phyloP scores from a whole-genome alignment of 768 basidiomycete species.

The Psilocybe sp. region DNA sequence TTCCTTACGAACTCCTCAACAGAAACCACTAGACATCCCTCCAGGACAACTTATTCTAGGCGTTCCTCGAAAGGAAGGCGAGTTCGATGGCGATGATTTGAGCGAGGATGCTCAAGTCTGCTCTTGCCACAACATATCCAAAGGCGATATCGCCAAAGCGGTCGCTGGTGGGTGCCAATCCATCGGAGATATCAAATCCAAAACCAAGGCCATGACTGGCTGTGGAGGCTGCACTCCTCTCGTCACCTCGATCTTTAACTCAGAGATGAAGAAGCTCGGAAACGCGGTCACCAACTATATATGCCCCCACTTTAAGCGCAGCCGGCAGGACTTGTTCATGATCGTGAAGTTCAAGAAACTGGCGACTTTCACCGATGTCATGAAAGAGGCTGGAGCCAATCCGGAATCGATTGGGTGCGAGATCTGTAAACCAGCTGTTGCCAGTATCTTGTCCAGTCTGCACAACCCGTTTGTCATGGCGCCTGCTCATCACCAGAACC shows the following conservation, averaged over 20 bases:
- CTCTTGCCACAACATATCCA: conserved; percentile 69
- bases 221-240: conserved; percentile 75
- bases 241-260: conserved; percentile 37
- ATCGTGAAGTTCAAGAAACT: conserved; percentile 63
- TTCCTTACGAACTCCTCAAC: not conserved
- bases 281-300: conserved; percentile 55
- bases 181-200: conserved; percentile 54
- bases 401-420: conserved; percentile 63
- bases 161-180: conserved; percentile 47
- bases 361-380: conserved; percentile 51
- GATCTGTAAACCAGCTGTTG: conserved; percentile 69
- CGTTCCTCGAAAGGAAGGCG: conserved; percentile 38
- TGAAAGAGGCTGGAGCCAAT: conserved; percentile 45
- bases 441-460: conserved; percentile 45
- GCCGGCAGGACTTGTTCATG: conserved; percentile 65
- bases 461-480: conserved; percentile 64
- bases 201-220: conserved; percentile 70
- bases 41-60: conserved; percentile 70
- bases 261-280: conserved; percentile 68
- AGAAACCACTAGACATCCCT: conserved; percentile 65
- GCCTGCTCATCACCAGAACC: conserved; percentile 61
- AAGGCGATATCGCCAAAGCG: conserved; percentile 51
- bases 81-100: conserved; percentile 60
- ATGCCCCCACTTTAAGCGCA: conserved; percentile 64
- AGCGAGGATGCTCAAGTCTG: conserved; percentile 75